Evolutionary conservation across 148 eudicot species (phyloP).

Genomic region (Vaccinium macrocarpon): DNA sequence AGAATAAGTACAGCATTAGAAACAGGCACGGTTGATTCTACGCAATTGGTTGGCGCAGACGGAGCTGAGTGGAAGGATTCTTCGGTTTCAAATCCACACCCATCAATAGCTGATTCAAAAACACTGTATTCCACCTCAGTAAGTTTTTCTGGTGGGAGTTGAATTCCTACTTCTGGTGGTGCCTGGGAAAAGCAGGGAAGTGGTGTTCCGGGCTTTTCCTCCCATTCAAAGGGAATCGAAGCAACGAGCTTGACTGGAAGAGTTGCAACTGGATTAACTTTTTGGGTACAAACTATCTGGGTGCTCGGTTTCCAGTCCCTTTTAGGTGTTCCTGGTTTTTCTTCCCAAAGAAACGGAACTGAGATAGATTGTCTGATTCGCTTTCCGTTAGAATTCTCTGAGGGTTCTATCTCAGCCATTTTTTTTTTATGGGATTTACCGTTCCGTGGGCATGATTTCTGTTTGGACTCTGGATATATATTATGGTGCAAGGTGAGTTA

Average conservation of each 20-base stretch:
- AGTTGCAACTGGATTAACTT: conserved; percentile 20
- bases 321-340: conserved; percentile 71
- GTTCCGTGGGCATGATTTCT: not conserved
- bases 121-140: conserved; percentile 31
- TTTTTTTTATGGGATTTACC: conserved; percentile 6
- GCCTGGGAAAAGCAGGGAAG: conserved; percentile 43
- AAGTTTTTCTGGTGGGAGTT: conserved; percentile 19
- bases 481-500: conserved; percentile 30
- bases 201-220: conserved; percentile 90
- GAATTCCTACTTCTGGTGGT: conserved; percentile 15
- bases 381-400: conserved; percentile 24
- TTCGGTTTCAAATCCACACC: conserved; percentile 30
- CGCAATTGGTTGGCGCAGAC: conserved; percentile 43
- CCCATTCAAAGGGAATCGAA: conserved; percentile 78
- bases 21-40: conserved; percentile 20
- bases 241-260: conserved; percentile 56
- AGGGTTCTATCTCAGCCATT: conserved; percentile 43
- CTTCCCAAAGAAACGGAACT: conserved; percentile 91
- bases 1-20: conserved; percentile 34
- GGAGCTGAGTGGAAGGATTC: conserved; percentile 47
- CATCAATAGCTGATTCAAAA: conserved; percentile 43
- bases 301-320: conserved; percentile 58
- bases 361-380: conserved; percentile 51
- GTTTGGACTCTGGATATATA: not conserved
- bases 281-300: conserved; percentile 18